A percentile compares a stretch with the other conserved stretches of the same genome.
These are phyloP conservation scores for Magnusiomyces suaveolens DNA, from an alignment of 1,139 yeast genomes.

Conservation along the genomic window DNA sequence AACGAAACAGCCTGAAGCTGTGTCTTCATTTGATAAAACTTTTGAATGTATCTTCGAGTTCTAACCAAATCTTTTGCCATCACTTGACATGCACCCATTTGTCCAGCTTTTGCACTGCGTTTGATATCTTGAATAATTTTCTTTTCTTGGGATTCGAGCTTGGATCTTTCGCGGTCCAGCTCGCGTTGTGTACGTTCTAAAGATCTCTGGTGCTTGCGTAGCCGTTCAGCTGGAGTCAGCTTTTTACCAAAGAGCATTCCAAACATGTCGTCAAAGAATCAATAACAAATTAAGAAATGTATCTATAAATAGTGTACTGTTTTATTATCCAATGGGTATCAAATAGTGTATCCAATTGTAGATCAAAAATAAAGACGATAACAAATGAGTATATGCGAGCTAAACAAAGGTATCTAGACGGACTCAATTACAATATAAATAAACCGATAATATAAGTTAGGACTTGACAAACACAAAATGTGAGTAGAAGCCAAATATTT, in stretches of 20 bases:
- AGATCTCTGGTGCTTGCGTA: conserved; percentile 91
- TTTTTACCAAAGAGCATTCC: conserved; percentile 59
- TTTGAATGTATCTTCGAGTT: conserved; percentile 67
- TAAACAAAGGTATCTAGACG: too few species aligned
- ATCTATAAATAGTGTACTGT: too few species aligned
- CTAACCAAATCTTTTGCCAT: conserved; percentile 93
- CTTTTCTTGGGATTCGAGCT: conserved; percentile 86
- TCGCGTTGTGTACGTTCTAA: conserved; percentile 91
- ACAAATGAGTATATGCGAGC: too few species aligned
- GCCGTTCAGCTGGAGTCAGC: conserved; percentile 86
- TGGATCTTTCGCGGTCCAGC: conserved; percentile 72
- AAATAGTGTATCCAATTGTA: too few species aligned
- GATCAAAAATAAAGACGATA: too few species aligned
- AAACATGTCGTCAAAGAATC: not conserved
- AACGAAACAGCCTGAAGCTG: conserved; percentile 90
- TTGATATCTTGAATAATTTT: conserved; percentile 76
- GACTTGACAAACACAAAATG: too few species aligned
- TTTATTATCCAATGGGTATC: too few species aligned
- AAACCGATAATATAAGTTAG: too few species aligned
- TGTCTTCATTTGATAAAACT: conserved; percentile 89
- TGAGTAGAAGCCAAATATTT: too few species aligned
- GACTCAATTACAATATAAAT: too few species aligned
- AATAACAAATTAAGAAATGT: too few species aligned
- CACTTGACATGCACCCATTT: conserved; percentile 78
- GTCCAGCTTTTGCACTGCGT: conserved; percentile 83